Evolutionary conservation across 2,329 filamentous ascomycete species (phyloP).

Genomic region (Exserohilum rostratum): DNA sequence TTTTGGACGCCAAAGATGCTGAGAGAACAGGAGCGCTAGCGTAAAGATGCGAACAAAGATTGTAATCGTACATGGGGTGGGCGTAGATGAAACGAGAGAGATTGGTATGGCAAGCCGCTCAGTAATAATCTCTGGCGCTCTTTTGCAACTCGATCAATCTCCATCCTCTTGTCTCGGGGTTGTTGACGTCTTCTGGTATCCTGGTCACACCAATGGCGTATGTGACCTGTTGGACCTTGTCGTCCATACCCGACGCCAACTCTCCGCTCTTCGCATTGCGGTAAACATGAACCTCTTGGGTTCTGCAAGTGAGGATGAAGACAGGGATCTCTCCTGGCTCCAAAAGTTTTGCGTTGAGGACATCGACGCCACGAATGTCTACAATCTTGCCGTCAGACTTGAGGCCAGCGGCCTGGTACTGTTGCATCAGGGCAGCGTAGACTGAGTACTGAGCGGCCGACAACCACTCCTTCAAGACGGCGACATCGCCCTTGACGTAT

Average conservation of each 20-base stretch:
- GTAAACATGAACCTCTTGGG: constrained; percentile 98
- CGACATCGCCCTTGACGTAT: constrained; percentile 94
- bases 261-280: constrained; percentile 87
- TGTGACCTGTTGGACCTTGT: constrained; percentile 96
- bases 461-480: constrained; percentile 91
- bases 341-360: constrained; percentile 77
- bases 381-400: constrained; percentile 94
- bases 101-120: constrained; percentile 38
- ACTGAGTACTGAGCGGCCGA: constrained; percentile 96
- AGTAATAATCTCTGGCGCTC: constrained; percentile 89
- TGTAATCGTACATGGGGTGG: constrained; percentile 25
- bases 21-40: constrained; percentile 18
- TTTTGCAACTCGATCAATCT: constrained; percentile 98
- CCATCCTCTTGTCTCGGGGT: constrained; percentile 96
- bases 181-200: constrained; percentile 92
- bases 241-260: constrained; percentile 95
- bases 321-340: constrained; percentile 90
- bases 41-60: constrained; percentile 22
- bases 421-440: constrained; percentile 94
- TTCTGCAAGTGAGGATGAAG: constrained; percentile 95
- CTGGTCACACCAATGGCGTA: constrained; percentile 97
- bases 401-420: constrained; percentile 91
- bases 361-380: constrained; percentile 93
- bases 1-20: constrained; percentile 47
- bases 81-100: constrained; percentile 3